Percentiles rank a stretch among this genome's conserved stretches.
These are phyloP conservation scores for Paecilomyces sp. DNA, from an alignment of 2,329 filamentous ascomycete species.

Conservation along the genomic window DNA sequence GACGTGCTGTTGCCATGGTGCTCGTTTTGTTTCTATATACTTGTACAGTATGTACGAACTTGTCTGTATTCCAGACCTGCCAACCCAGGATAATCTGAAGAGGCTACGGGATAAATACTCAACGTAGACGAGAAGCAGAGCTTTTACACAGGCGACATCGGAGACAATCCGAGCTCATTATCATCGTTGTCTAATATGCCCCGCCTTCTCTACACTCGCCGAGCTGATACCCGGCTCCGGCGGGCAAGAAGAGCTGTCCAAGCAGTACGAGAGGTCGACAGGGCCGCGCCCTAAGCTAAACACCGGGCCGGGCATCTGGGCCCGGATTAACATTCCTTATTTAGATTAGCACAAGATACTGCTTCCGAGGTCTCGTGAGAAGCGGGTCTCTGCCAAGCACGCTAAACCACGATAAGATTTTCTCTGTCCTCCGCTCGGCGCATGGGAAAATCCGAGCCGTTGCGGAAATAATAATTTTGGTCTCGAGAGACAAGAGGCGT, in stretches of 20 bases:
- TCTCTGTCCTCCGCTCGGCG: constrained; percentile 1
- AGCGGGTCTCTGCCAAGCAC: not conserved
- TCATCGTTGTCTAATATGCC: not conserved
- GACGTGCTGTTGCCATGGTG: constrained; percentile 16
- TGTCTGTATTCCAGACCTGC: not conserved
- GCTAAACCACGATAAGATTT: not conserved
- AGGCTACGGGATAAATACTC: not conserved
- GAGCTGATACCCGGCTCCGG: not conserved
- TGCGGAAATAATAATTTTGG: constrained; percentile 26
- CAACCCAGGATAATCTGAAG: not conserved
- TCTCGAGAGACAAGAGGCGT: constrained; percentile 9
- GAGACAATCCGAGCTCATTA: not conserved
- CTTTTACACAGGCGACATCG: not conserved
- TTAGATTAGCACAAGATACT: not conserved
- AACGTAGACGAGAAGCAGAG: not conserved
- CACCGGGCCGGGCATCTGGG: not conserved
- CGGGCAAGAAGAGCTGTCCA: not conserved
- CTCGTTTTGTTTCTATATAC: not conserved
- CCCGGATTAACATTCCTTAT: not conserved
- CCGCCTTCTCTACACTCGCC: not conserved
- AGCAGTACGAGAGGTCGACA: not conserved
- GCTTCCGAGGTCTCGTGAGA: not conserved
- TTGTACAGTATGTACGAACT: not conserved
- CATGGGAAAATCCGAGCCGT: constrained; percentile 20
- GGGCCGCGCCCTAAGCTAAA: not conserved